Evolutionary conservation across 441 rosid genomes (phyloP).

Genomic region (Caryocar brasiliense): DNA sequence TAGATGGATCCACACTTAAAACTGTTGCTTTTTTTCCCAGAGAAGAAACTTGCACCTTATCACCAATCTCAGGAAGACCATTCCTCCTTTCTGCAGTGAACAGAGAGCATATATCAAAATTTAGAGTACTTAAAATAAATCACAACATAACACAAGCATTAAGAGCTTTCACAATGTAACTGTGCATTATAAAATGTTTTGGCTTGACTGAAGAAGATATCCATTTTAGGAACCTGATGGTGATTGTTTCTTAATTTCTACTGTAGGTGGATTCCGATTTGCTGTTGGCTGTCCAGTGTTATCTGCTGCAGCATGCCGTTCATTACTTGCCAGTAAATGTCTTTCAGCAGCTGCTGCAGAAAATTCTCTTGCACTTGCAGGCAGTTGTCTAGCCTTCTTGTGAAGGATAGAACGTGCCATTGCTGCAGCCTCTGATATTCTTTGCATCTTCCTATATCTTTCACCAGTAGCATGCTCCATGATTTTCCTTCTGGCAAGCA

Average conservation of each 20-base stretch:
- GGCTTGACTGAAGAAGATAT: too few relatives aligned
- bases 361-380: conserved; percentile 28
- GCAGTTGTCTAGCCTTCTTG: conserved; percentile 57
- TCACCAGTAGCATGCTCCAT: conserved; percentile 38
- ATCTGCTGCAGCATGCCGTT: conserved; percentile 14
- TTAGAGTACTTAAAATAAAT: neutral
- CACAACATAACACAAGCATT: neutral
- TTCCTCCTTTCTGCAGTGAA: conserved; percentile 26
- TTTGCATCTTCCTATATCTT: conserved; percentile 39
- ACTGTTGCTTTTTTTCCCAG: conserved; percentile 59
- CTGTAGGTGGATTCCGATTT: conserved; percentile 14
- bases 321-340: conserved; percentile 12
- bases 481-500: conserved; percentile 41
- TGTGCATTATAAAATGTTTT: too few relatives aligned
- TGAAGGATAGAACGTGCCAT: conserved; percentile 51
- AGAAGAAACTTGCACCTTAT: conserved; percentile 46
- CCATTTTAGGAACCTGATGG: too few relatives aligned
- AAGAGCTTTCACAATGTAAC: too few relatives aligned
- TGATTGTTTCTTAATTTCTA: conserved; percentile 23
- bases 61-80: conserved; percentile 50
- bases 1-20: conserved; percentile 52
- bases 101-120: neutral
- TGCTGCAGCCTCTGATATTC: conserved; percentile 52
- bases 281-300: conserved; percentile 9
- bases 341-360: conserved; percentile 23